phyloP scores from a whole-genome alignment of 768 basidiomycete genomes.

The Termitomyces bulborhizus region DNA sequence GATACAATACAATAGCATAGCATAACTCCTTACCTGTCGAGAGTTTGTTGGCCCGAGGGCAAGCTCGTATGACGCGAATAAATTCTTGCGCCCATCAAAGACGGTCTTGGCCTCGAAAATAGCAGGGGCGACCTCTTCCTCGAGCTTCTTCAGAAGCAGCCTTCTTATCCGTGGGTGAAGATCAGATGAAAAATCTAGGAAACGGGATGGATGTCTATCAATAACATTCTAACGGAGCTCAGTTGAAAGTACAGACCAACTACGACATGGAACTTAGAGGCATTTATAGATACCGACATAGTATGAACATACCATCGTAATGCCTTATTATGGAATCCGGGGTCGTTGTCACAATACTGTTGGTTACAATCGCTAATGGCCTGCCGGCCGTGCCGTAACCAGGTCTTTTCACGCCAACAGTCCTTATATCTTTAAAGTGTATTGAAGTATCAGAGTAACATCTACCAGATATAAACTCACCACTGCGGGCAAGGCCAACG shows the following conservation, averaged over 20 bases:
- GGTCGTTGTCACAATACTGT: constrained; percentile 10
- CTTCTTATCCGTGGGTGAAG: constrained; percentile 48
- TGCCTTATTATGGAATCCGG: constrained; percentile 15
- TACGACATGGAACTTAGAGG: constrained; percentile 4
- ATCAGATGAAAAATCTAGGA: constrained; percentile 6
- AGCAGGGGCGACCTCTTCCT: constrained; percentile 37
- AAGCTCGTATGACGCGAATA: constrained; percentile 11
- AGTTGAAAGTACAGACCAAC: constrained; percentile 9
- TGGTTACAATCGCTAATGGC: constrained; percentile 18
- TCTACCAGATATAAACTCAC: constrained; percentile 17
- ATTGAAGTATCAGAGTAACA: constrained; percentile 3
- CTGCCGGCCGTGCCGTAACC: constrained; percentile 26
- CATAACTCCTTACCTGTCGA: constrained; percentile 2
- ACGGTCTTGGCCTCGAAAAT: constrained; percentile 67
- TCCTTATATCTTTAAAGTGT: constrained; percentile 18
- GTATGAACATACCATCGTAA: constrained; percentile 16
- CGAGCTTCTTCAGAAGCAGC: constrained; percentile 58
- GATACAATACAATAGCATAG: constrained; percentile 12
- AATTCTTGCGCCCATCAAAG: constrained; percentile 66
- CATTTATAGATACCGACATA: neutral
- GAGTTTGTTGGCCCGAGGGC: constrained; percentile 5
- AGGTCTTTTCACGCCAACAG: constrained; percentile 28
- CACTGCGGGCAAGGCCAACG: constrained; percentile 22
- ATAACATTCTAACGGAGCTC: neutral
- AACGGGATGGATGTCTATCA: neutral